Conservation (phyloP, 805 yeast genomes). For the Nakazawaea wickerhamii region DNA sequence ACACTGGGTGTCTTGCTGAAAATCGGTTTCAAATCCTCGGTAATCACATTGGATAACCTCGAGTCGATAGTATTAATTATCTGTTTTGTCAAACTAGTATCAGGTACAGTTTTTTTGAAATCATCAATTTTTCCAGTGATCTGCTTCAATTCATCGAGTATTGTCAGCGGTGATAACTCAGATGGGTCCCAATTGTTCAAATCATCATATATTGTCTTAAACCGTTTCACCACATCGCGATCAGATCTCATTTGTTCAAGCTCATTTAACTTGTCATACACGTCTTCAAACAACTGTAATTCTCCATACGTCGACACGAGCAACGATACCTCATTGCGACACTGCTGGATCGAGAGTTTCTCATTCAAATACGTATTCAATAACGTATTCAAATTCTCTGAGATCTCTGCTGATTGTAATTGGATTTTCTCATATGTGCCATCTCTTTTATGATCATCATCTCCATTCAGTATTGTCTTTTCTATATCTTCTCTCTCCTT, state of each 20-base stretch:
- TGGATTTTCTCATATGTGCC: slow-evolving; percentile 1
- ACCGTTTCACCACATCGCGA: background rate
- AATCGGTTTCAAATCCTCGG: background rate
- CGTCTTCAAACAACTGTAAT: slow-evolving; percentile 14
- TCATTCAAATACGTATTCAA: background rate
- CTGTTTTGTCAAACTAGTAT: background rate
- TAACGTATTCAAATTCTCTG: background rate
- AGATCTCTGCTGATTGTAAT: slow-evolving; percentile 3
- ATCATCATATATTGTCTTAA: slow-evolving; percentile 1
- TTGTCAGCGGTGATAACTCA: background rate
- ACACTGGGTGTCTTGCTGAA: slow-evolving; percentile 1
- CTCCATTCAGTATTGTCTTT: slow-evolving; percentile 10
- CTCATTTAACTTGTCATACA: slow-evolving; percentile 17
- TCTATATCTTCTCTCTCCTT: slow-evolving; percentile 6
- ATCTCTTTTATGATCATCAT: background rate
- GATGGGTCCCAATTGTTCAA: background rate
- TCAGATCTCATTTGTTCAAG: background rate
- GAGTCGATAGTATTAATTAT: slow-evolving; percentile 19
- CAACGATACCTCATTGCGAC: background rate
- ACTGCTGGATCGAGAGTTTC: background rate
- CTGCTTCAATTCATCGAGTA: background rate
- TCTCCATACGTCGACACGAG: slow-evolving; percentile 7
- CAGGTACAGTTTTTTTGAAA: background rate
- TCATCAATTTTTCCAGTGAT: background rate
- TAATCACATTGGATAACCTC: slow-evolving; percentile 14